Evolutionary conservation across 2,329 filamentous ascomycete genomes (phyloP).

Genomic region (Ceratocystis diversiconidia): DNA sequence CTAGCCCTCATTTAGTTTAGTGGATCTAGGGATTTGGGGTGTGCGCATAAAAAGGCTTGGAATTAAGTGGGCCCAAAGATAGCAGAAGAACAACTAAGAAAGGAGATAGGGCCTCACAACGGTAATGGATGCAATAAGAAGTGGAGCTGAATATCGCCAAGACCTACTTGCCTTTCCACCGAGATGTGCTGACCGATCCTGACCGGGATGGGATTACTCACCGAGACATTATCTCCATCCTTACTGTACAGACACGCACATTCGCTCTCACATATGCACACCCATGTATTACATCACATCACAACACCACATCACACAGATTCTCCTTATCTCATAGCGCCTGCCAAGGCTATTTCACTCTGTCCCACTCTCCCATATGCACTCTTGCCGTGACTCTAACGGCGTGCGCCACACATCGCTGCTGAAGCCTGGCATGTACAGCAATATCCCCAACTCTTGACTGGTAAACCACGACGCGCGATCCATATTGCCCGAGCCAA

Average conservation of each 20-base stretch:
- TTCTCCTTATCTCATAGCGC: background rate
- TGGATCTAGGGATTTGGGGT: background rate
- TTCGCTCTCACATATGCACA: background rate
- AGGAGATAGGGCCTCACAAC: background rate
- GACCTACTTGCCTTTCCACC: too few relatives aligned
- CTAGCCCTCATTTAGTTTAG: conserved; percentile 5
- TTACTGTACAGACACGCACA: background rate
- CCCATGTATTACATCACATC: background rate
- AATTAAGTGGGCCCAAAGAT: background rate
- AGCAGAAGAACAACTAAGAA: background rate
- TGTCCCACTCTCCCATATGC: conserved; percentile 4
- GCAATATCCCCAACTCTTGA: conserved; percentile 61
- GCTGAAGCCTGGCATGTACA: conserved; percentile 31
- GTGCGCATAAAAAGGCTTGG: background rate
- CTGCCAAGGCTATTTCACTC: background rate
- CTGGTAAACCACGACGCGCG: conserved; percentile 77
- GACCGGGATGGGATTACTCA: background rate
- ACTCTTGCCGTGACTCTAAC: conserved; percentile 25
- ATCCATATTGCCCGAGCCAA: conserved; percentile 76
- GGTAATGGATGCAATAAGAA: background rate
- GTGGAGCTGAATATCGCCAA: background rate
- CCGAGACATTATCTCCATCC: background rate
- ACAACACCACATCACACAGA: background rate
- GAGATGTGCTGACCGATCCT: background rate
- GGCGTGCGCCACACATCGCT: conserved; percentile 29